These are phyloP conservation scores for Mortierella sp. DNA, from an alignment of 371 early-diverging fungal genomes.

Conservation along the genomic window DNA sequence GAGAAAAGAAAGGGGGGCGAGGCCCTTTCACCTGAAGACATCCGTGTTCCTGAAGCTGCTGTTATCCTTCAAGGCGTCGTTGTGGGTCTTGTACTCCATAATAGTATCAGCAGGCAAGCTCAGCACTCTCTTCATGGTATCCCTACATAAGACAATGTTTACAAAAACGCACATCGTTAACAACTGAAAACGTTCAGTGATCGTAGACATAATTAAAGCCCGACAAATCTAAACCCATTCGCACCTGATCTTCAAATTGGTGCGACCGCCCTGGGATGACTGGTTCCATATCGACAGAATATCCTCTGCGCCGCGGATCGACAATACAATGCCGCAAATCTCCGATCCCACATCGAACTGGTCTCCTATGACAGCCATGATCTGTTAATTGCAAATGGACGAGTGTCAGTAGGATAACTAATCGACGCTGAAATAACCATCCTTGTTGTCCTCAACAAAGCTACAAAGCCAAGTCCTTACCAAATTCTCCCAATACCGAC, in stretches of 20 bases:
- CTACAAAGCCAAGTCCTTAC: conserved; percentile 48
- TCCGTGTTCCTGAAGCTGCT: conserved; percentile 94
- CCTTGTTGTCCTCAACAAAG: not conserved
- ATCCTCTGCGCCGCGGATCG: conserved; percentile 94
- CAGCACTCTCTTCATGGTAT: conserved; percentile 89
- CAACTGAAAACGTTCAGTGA: no score
- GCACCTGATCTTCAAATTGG: conserved; percentile 86
- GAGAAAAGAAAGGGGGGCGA: not conserved
- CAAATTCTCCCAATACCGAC: conserved; percentile 95
- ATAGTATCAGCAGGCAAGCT: conserved; percentile 87
- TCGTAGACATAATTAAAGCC: no score
- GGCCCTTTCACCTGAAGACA: conserved; percentile 70
- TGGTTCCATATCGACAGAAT: conserved; percentile 97
- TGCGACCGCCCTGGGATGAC: conserved; percentile 85
- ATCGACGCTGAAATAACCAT: not conserved
- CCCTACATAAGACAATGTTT: conserved; percentile 61
- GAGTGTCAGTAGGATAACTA: not conserved
- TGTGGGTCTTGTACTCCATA: conserved; percentile 98
- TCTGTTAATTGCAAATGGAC: conserved; percentile 54
- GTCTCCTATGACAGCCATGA: conserved; percentile 93
- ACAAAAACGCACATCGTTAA: not conserved
- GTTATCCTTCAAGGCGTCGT: conserved; percentile 86
- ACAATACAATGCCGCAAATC: conserved; percentile 96
- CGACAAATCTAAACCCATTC: not conserved
- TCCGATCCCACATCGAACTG: conserved; percentile 92